Evolutionary conservation across 2,329 filamentous ascomycete species (phyloP).

Genomic region (Dactylonectria macrodidyma): DNA sequence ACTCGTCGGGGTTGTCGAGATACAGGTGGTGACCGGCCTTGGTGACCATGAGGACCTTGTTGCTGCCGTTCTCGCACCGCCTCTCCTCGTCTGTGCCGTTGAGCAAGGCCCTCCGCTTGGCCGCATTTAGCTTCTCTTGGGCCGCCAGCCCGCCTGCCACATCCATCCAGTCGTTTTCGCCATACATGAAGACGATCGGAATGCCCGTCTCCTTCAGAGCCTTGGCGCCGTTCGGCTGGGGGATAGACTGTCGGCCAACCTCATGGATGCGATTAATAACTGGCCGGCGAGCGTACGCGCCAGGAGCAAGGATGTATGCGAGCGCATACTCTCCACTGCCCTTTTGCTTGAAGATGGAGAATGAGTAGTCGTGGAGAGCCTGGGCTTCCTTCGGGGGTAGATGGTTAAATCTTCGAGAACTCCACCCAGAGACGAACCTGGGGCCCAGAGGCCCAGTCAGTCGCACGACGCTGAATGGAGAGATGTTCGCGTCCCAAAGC

Average conservation of each 20-base stretch:
- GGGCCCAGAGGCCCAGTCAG: conserved; percentile 92
- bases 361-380: conserved; percentile 92
- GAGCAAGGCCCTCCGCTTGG: conserved; percentile 72
- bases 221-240: conserved; percentile 45
- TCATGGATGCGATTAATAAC: conserved; percentile 89
- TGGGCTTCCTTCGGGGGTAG: conserved; percentile 85
- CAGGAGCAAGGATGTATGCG: conserved; percentile 92
- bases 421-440: conserved; percentile 95
- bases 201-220: conserved; percentile 73
- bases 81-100: conserved; percentile 78
- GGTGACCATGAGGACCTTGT: conserved; percentile 84
- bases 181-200: conserved; percentile 94
- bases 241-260: conserved; percentile 81
- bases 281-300: conserved; percentile 90
- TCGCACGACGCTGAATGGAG: conserved; percentile 91
- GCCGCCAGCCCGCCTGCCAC: conserved; percentile 86
- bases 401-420: conserved; percentile 90
- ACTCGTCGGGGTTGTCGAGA: conserved; percentile 71
- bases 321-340: conserved; percentile 96
- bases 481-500: conserved; percentile 97
- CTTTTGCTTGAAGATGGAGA: conserved; percentile 91
- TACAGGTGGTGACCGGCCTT: conserved; percentile 74
- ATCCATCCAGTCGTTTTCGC: conserved; percentile 99
- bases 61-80: conserved; percentile 81
- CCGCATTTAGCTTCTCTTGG: conserved; percentile 82